These are phyloP conservation scores for Entomortierella parvispora DNA, from an alignment of 192 early-diverging fungal genomes.

Conservation along the genomic window DNA sequence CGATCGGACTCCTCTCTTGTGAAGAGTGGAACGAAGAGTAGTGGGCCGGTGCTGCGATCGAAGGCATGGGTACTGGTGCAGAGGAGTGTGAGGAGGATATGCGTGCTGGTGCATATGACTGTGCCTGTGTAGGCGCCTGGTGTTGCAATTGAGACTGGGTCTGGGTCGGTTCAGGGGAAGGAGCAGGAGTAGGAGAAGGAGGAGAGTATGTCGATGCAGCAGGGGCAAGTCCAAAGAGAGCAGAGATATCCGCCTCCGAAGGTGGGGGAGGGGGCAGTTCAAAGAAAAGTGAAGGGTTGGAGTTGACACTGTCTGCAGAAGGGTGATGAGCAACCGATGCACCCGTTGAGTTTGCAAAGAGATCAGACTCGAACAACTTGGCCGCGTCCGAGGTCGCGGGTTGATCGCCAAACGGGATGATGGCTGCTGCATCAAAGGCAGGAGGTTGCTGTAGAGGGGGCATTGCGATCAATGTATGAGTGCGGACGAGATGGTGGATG, in stretches of 20 bases:
- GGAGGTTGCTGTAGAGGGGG: conserved; percentile 37
- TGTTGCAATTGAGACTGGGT: background rate
- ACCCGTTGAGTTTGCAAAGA: background rate
- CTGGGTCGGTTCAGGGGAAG: background rate
- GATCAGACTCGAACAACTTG: conserved; percentile 20
- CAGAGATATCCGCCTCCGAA: conserved; percentile 40
- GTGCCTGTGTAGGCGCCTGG: background rate
- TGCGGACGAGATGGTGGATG: background rate
- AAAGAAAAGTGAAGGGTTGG: background rate
- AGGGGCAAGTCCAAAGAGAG: conserved; percentile 39
- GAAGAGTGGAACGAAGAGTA: conserved; percentile 8
- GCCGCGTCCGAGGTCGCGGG: conserved; percentile 13
- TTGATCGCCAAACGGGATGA: conserved; percentile 37
- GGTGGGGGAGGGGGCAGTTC: conserved; percentile 2
- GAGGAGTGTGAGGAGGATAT: background rate
- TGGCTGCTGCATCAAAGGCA: conserved; percentile 15
- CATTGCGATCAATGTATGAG: conserved; percentile 18
- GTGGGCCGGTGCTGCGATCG: conserved; percentile 17
- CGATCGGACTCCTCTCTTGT: conserved; percentile 22
- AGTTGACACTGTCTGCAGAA: conserved; percentile 5
- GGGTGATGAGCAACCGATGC: conserved; percentile 4
- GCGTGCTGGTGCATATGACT: background rate
- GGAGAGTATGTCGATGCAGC: background rate
- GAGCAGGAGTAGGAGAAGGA: background rate
- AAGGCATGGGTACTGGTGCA: background rate